Evolutionary conservation across 306 rosid genomes (phyloP).

Genomic region (Quercus gilva): DNA sequence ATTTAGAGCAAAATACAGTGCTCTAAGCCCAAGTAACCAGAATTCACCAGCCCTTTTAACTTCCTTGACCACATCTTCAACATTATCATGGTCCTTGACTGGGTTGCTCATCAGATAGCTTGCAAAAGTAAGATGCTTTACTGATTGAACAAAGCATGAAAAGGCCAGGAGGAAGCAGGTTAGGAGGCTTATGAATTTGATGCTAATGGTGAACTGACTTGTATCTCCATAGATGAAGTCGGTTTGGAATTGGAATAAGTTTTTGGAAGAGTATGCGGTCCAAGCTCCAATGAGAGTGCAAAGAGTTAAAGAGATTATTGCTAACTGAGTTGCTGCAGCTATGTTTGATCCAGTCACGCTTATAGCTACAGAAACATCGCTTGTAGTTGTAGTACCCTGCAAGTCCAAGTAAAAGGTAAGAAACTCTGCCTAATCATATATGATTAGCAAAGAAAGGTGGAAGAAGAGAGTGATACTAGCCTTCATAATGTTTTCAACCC

Average conservation of each 20-base stretch:
- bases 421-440: background rate
- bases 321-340: constrained; percentile 58
- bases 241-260: constrained; percentile 45
- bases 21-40: constrained; percentile 76
- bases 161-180: constrained; percentile 75
- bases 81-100: background rate
- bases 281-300: constrained; percentile 76
- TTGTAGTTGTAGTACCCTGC: constrained; percentile 37
- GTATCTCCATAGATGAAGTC: constrained; percentile 64
- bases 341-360: constrained; percentile 52
- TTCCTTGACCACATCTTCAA: constrained; percentile 7
- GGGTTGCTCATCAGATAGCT: constrained; percentile 68
- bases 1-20: constrained; percentile 66
- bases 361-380: constrained; percentile 13
- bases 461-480: too few relatives aligned
- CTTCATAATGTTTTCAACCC: constrained; percentile 76
- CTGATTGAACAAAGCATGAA: constrained; percentile 64
- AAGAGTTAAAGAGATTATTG: constrained; percentile 54
- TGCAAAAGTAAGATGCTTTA: constrained; percentile 71
- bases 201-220: constrained; percentile 30
- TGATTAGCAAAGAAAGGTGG: too few relatives aligned
- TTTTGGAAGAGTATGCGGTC: constrained; percentile 47
- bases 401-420: background rate
- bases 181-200: constrained; percentile 60
- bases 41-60: constrained; percentile 72